phyloP scores from a whole-genome alignment of 345 rosid genomes.

The Geranium rotundifolium region DNA sequence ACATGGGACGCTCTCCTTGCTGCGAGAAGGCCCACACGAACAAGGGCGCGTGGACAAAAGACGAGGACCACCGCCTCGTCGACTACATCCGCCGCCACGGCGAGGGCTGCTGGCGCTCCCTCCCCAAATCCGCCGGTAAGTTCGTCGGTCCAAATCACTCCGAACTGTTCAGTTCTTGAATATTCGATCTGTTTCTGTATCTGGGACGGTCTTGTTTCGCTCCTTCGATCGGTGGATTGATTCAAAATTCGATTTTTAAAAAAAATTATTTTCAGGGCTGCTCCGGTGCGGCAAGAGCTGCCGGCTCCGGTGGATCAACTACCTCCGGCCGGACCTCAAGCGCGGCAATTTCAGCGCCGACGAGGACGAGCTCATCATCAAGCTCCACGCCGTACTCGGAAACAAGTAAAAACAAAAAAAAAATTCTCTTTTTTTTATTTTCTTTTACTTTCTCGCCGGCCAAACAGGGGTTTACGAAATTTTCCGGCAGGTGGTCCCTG shows the following conservation, averaged over 20 bases:
- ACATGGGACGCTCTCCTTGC: slow-evolving; percentile 88
- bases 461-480: neutral
- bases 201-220: neutral
- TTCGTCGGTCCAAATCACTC: slow-evolving; percentile 1
- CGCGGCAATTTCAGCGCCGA: slow-evolving; percentile 40
- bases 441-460: neutral
- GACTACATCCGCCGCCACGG: slow-evolving; percentile 65
- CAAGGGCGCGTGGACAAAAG: slow-evolving; percentile 92
- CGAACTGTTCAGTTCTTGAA: too few relatives aligned
- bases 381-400: slow-evolving; percentile 39
- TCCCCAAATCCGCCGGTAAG: slow-evolving; percentile 84
- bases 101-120: slow-evolving; percentile 91
- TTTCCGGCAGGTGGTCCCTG: slow-evolving; percentile 33
- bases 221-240: too few relatives aligned
- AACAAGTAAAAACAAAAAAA: slow-evolving; percentile 28
- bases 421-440: neutral
- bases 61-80: slow-evolving; percentile 71
- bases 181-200: neutral
- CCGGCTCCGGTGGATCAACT: slow-evolving; percentile 40
- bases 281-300: slow-evolving; percentile 47
- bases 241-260: neutral
- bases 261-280: slow-evolving; percentile 27
- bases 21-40: slow-evolving; percentile 83
- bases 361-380: slow-evolving; percentile 41
- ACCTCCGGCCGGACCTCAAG: slow-evolving; percentile 42